Evolutionary conservation across 768 basidiomycete genomes (phyloP).

Genomic region (Neoboletus magnificus): DNA sequence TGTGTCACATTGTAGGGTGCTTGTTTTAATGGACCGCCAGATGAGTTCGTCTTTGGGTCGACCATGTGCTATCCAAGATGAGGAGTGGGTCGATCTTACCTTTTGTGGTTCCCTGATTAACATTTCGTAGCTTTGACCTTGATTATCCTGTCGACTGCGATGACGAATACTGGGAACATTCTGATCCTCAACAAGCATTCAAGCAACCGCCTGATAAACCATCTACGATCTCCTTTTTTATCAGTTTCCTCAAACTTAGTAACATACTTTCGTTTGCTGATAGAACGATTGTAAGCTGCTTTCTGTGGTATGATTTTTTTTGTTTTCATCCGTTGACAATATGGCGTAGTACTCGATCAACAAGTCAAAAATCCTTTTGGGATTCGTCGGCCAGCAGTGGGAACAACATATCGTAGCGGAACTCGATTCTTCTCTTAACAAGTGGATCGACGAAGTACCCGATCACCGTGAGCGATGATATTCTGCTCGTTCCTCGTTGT

Average conservation of each 20-base stretch:
- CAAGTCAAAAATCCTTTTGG: conserved; percentile 52
- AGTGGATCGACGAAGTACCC: conserved; percentile 75
- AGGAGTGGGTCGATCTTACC: conserved; percentile 49
- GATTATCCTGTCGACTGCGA: conserved; percentile 64
- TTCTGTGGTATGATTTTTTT: background rate
- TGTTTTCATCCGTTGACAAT: background rate
- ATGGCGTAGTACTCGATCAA: conserved; percentile 64
- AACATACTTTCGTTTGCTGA: conserved; percentile 61
- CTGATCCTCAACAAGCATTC: conserved; percentile 47
- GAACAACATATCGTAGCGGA: conserved; percentile 67
- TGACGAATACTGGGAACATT: conserved; percentile 63
- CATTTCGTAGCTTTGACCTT: conserved; percentile 49
- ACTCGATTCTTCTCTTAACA: conserved; percentile 71
- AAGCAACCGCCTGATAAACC: conserved; percentile 63
- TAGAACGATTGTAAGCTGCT: conserved; percentile 52
- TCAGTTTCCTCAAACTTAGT: conserved; percentile 51
- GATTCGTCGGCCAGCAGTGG: conserved; percentile 50
- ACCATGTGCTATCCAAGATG: conserved; percentile 63
- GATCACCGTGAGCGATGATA: conserved; percentile 29
- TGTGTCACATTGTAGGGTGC: conserved; percentile 18
- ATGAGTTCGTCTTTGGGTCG: conserved; percentile 56
- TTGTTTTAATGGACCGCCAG: conserved; percentile 30
- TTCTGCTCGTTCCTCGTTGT: background rate
- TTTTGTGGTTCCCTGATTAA: background rate
- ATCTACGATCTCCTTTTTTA: conserved; percentile 50